A percentile compares a stretch with the other conserved stretches of the same genome.
Evolutionary conservation across 2,329 filamentous ascomycete genomes (phyloP).

Genomic region (Penicillium sp.): DNA sequence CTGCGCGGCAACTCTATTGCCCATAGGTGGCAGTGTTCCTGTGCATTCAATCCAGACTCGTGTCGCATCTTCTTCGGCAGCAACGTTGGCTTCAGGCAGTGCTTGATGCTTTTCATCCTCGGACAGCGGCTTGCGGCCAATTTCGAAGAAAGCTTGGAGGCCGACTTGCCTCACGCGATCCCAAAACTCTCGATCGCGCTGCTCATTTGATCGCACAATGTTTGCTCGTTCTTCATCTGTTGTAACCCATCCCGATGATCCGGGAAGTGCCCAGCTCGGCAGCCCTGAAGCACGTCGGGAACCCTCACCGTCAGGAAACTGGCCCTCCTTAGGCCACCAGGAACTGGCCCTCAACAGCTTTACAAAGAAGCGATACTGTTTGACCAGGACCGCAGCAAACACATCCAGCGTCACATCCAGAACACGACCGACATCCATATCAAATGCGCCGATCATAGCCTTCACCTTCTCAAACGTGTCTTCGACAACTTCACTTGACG

Average conservation of each 20-base stretch:
- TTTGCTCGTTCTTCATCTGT: conserved; percentile 70
- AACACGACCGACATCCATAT: conserved; percentile 92
- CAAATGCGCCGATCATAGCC: conserved; percentile 93
- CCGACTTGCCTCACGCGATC: conserved; percentile 74
- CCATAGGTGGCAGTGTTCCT: conserved; percentile 77
- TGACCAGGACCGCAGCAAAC: conserved; percentile 89
- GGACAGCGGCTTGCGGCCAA: conserved; percentile 72
- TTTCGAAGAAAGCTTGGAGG: conserved; percentile 84
- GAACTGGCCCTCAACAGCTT: conserved; percentile 89
- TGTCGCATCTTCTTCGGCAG: conserved; percentile 60
- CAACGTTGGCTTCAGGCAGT: conserved; percentile 44
- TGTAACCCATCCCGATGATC: conserved; percentile 64
- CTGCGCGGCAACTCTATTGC: conserved; percentile 91
- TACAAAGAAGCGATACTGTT: conserved; percentile 91
- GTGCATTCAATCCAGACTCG: conserved; percentile 80
- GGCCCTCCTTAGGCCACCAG: conserved; percentile 84
- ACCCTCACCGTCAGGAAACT: conserved; percentile 43
- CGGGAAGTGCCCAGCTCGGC: conserved; percentile 84
- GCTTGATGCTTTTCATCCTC: conserved; percentile 60
- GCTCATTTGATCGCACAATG: conserved; percentile 60
- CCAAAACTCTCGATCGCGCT: conserved; percentile 81
- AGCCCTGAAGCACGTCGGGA: conserved; percentile 61
- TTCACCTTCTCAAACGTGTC: conserved; percentile 91
- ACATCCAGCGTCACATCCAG: conserved; percentile 94
- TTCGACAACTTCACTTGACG: conserved; percentile 75